phyloP scores from a whole-genome alignment of 1,284 basidiomycete species.

The Tilletiopsis washingtonensis region DNA sequence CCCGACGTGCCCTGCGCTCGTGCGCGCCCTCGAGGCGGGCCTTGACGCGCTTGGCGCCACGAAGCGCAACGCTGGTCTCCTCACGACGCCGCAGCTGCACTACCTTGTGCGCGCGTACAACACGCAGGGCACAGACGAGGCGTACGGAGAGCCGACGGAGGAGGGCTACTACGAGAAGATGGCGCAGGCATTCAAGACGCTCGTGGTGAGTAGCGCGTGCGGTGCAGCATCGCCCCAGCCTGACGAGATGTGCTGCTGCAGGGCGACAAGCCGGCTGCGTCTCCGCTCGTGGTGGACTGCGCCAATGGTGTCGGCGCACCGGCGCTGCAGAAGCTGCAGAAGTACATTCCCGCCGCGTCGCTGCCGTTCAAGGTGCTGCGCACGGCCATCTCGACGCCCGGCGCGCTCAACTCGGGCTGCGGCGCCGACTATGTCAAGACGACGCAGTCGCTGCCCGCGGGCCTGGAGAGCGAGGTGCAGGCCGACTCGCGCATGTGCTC shows the following conservation, averaged over 20 bases:
- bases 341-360: constrained; percentile 31
- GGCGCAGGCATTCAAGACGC: constrained; percentile 71
- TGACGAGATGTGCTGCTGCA: background rate
- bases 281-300: constrained; percentile 73
- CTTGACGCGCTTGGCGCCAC: constrained; percentile 58
- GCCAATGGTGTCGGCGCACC: constrained; percentile 90
- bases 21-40: constrained; percentile 74
- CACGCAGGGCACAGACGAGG: constrained; percentile 61
- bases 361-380: constrained; percentile 30
- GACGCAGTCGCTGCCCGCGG: constrained; percentile 36
- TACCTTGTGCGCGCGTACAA: constrained; percentile 89
- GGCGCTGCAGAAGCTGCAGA: constrained; percentile 29
- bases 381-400: constrained; percentile 55
- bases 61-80: constrained; percentile 58
- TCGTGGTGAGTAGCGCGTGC: constrained; percentile 57
- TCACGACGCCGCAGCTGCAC: constrained; percentile 91
- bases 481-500: constrained; percentile 73
- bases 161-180: constrained; percentile 84
- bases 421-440: constrained; percentile 99
- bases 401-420: constrained; percentile 71
- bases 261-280: constrained; percentile 46
- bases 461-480: constrained; percentile 35
- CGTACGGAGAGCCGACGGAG: constrained; percentile 73
- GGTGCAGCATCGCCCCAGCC: background rate
- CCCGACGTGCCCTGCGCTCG: constrained; percentile 75